These are phyloP conservation scores for Emericellopsis atlantica DNA, from an alignment of 2,329 filamentous ascomycete genomes.

Conservation along the genomic window DNA sequence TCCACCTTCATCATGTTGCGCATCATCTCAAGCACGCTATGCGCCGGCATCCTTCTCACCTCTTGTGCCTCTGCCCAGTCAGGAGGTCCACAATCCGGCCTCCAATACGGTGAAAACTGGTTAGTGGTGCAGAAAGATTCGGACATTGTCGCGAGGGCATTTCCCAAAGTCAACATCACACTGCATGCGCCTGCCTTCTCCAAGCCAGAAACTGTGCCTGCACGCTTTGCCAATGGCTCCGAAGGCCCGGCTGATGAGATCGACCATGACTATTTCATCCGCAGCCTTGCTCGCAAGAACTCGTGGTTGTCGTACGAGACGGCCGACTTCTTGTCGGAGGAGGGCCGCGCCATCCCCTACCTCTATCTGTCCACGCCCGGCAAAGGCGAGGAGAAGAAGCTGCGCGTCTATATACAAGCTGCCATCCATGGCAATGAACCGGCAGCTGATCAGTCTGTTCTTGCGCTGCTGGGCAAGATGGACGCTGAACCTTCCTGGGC, in stretches of 20 bases:
- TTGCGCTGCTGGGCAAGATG: slow-evolving; percentile 13
- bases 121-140: slow-evolving; percentile 11
- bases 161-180: slow-evolving; percentile 13
- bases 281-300: slow-evolving; percentile 11
- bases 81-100: slow-evolving; percentile 1
- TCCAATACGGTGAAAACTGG: slow-evolving; percentile 6
- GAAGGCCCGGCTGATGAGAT: slow-evolving; percentile 15
- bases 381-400: slow-evolving; percentile 6
- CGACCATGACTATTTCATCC: slow-evolving; percentile 14
- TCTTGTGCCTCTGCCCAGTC: slow-evolving; percentile 2
- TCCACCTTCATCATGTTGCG: neutral
- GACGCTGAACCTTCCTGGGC: slow-evolving; percentile 13
- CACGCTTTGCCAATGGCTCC: slow-evolving; percentile 13
- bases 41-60: slow-evolving; percentile 2
- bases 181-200: slow-evolving; percentile 15
- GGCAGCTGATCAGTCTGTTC: slow-evolving; percentile 11
- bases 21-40: neutral
- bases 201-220: slow-evolving; percentile 8
- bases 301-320: slow-evolving; percentile 14
- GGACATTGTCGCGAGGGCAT: slow-evolving; percentile 13
- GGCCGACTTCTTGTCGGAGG: slow-evolving; percentile 15
- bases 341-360: slow-evolving; percentile 6
- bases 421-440: slow-evolving; percentile 16
- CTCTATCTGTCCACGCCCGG: slow-evolving; percentile 4
- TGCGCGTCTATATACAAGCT: slow-evolving; percentile 13